These are phyloP conservation scores for Monosporascus ibericus DNA, from an alignment of 2,329 filamentous ascomycete species.

Conservation along the genomic window DNA sequence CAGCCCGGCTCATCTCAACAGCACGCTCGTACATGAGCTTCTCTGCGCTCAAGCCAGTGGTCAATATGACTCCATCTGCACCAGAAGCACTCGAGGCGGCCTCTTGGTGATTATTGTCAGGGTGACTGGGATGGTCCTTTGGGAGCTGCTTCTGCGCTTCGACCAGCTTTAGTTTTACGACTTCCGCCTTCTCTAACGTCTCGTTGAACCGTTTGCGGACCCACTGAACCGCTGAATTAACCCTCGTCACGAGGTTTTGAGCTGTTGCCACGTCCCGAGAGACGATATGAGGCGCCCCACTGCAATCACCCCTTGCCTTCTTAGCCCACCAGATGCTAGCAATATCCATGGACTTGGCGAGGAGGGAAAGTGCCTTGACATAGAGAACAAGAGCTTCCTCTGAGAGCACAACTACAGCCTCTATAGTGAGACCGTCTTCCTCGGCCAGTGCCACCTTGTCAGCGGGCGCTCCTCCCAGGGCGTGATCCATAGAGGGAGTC, in stretches of 20 bases:
- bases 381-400: slow-evolving; percentile 95
- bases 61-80: slow-evolving; percentile 75
- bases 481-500: slow-evolving; percentile 70
- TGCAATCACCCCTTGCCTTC: slow-evolving; percentile 61
- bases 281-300: slow-evolving; percentile 34
- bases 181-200: slow-evolving; percentile 90
- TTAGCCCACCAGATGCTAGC: slow-evolving; percentile 87
- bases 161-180: slow-evolving; percentile 81
- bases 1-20: slow-evolving; percentile 90
- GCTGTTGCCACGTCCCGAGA: slow-evolving; percentile 34
- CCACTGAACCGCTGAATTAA: slow-evolving; percentile 96
- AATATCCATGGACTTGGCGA: slow-evolving; percentile 94
- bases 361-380: slow-evolving; percentile 83
- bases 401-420: slow-evolving; percentile 79
- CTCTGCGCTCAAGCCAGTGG: slow-evolving; percentile 85
- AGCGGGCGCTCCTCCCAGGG: slow-evolving; percentile 55
- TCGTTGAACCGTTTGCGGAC: slow-evolving; percentile 92
- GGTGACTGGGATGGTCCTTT: slow-evolving; percentile 78
- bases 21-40: slow-evolving; percentile 98
- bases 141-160: slow-evolving; percentile 83
- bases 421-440: slow-evolving; percentile 73
- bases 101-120: slow-evolving; percentile 64
- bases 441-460: slow-evolving; percentile 54
- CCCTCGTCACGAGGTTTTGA: slow-evolving; percentile 57
- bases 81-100: slow-evolving; percentile 56